Evolutionary conservation across 2,329 filamentous ascomycete genomes (phyloP).

Genomic region (Cercospora janseana): DNA sequence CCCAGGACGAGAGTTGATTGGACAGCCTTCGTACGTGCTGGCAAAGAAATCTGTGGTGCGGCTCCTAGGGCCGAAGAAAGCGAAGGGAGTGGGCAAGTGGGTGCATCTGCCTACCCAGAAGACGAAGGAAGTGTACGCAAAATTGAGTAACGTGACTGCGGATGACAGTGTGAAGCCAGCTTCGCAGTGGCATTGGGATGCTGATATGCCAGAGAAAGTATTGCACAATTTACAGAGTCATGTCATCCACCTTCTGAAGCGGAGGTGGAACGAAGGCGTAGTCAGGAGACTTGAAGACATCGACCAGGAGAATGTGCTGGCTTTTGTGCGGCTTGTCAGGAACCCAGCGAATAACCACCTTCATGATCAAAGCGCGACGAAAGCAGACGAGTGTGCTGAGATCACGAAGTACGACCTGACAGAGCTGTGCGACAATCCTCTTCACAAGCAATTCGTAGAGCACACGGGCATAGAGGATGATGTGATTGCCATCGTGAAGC

Average conservation of each 20-base stretch:
- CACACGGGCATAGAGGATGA: constrained; percentile 1
- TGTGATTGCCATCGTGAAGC: background rate
- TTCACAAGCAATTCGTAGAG: background rate
- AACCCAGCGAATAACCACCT: background rate
- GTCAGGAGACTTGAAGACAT: constrained; percentile 3
- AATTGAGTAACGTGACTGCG: constrained; percentile 1
- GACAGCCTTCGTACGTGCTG: constrained; percentile 26
- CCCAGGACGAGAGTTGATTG: constrained; percentile 13
- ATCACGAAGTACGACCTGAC: constrained; percentile 6
- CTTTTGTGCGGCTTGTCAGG: background rate
- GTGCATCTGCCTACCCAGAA: constrained; percentile 9
- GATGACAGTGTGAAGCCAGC: constrained; percentile 2
- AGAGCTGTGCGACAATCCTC: background rate
- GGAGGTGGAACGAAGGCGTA: background rate
- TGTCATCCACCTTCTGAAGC: constrained; percentile 47
- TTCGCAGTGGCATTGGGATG: constrained; percentile 33
- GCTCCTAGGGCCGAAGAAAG: constrained; percentile 20
- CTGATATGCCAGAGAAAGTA: constrained; percentile 57
- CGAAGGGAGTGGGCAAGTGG: background rate
- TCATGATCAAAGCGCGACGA: background rate
- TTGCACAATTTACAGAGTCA: constrained; percentile 52
- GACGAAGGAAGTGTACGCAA: constrained; percentile 6
- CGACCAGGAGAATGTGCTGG: background rate
- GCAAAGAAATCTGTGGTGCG: constrained; percentile 21
- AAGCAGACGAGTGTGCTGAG: background rate